A percentile compares a stretch with the other conserved stretches of the same genome.
These are phyloP conservation scores for Nakazawaea populi DNA, from an alignment of 805 yeast species.

Conservation along the genomic window DNA sequence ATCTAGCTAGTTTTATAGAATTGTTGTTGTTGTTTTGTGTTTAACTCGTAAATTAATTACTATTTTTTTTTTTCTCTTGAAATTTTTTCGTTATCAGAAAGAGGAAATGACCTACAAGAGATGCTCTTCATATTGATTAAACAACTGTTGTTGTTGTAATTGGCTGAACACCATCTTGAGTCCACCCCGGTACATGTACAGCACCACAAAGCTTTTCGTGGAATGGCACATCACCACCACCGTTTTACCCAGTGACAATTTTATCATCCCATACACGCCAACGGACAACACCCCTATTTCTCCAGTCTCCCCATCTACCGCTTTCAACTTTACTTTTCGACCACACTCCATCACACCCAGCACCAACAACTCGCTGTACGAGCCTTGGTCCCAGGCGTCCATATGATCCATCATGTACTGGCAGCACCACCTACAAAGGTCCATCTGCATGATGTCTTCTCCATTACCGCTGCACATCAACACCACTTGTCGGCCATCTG, in stretches of 20 bases:
- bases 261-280: conserved; percentile 18
- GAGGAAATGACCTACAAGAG: no score
- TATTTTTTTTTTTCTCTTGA: no score
- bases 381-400: conserved; percentile 10
- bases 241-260: background rate
- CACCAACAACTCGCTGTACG: conserved; percentile 16
- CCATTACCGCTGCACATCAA: conserved; percentile 49
- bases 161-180: conserved; percentile 3
- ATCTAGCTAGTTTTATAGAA: no score
- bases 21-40: no score
- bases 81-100: no score
- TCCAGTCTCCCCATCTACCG: conserved; percentile 11
- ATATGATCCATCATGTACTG: conserved; percentile 9
- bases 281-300: conserved; percentile 15
- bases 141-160: background rate
- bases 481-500: conserved; percentile 20
- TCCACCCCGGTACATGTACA: conserved; percentile 6
- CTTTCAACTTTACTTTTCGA: conserved; percentile 14
- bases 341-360: conserved; percentile 12
- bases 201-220: conserved; percentile 20
- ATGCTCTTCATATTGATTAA: background rate
- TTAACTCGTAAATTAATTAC: no score
- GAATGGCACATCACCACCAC: conserved; percentile 20
- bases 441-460: conserved; percentile 43
- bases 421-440: conserved; percentile 30